Evolutionary conservation across 163 green algal genomes (phyloP), one percentile per base, ranked within the genome.

Genomic region (Smithsoniella earleae): DNA sequence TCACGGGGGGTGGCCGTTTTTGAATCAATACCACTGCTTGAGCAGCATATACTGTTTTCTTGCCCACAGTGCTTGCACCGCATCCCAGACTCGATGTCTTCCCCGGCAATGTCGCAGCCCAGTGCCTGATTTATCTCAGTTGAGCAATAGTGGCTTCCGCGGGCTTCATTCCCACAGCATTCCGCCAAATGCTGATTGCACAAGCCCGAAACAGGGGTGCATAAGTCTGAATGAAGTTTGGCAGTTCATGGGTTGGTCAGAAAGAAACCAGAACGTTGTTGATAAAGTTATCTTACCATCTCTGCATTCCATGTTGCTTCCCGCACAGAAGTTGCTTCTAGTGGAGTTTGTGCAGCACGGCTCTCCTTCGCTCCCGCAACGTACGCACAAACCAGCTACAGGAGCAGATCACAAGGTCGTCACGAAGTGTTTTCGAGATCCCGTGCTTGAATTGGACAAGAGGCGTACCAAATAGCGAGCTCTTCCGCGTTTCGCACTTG

Each of bases 301-400:
- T 36, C 8, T 64, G 49, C 49, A 64, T 13, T 64, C 49, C 49
- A 64, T 64, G 49, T 64, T 64, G 13, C 49, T 64, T 6, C 49
- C 49, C 8, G 49, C 31, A 13, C 49, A 64, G 13, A 8, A 1
- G 6, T 13, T 20, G 20, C 44, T 13, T 27, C 33, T 27, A 64
- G n/a, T n/a, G n/a, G 49, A 64, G 13, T 64, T 27, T 27, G 13
- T 64, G 49, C 49, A 64, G 49, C 49, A 64, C 33, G 49, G 49
- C 49, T 64, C 25, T 18, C 49, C 49, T 18, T 64, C 49, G 6
- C 49, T 27, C 16, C 49, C 49, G 33, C 49, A 64, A 10, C 49
- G 49, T 1, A 64, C 13, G 49, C 49, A 64, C 13, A 64, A 27
- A 8, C 33, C 6, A 36, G 31, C 49, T 64, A 27, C 49, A 64